Evolutionary conservation across 2,329 filamentous ascomycete species (phyloP).

Genomic region (Alternaria consortialis): DNA sequence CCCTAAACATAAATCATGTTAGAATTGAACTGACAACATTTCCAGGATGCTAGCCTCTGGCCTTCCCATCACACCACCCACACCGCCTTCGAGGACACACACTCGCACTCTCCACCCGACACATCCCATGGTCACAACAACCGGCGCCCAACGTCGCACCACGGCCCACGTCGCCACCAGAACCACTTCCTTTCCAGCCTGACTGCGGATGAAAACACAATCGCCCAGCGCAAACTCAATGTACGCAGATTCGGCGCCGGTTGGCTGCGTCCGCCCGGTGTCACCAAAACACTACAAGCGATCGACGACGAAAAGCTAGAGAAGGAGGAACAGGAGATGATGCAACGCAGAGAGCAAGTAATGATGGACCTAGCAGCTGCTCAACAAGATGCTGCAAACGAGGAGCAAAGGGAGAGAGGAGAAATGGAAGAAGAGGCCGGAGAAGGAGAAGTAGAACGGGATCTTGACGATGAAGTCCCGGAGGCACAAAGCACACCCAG

Average conservation of each 20-base stretch:
- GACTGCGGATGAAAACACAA: slow-evolving; percentile 76
- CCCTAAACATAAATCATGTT: neutral
- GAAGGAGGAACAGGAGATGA: slow-evolving; percentile 82
- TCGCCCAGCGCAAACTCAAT: slow-evolving; percentile 79
- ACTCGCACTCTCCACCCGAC: slow-evolving; percentile 31
- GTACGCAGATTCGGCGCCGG: slow-evolving; percentile 86
- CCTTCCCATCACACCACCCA: slow-evolving; percentile 37
- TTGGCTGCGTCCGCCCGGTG: slow-evolving; percentile 90
- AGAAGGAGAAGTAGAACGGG: slow-evolving; percentile 39
- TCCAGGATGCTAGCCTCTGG: slow-evolving; percentile 45
- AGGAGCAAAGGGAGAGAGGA: slow-evolving; percentile 52
- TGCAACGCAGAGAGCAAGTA: slow-evolving; percentile 73
- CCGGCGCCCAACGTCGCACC: slow-evolving; percentile 30
- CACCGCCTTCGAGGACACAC: slow-evolving; percentile 28
- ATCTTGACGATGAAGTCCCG: slow-evolving; percentile 54
- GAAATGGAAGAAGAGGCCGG: slow-evolving; percentile 50
- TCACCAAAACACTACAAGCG: slow-evolving; percentile 88
- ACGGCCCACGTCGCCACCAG: slow-evolving; percentile 22
- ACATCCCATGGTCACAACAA: slow-evolving; percentile 22
- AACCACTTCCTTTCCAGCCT: slow-evolving; percentile 69
- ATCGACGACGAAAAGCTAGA: slow-evolving; percentile 90
- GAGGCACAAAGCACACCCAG: slow-evolving; percentile 45
- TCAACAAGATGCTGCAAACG: slow-evolving; percentile 58
- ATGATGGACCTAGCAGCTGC: slow-evolving; percentile 74
- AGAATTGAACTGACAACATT: slow-evolving; percentile 7